Base-by-base conservation (phyloP, 1,139 yeast species). In the Trichomonascaceae sp. region DNA sequence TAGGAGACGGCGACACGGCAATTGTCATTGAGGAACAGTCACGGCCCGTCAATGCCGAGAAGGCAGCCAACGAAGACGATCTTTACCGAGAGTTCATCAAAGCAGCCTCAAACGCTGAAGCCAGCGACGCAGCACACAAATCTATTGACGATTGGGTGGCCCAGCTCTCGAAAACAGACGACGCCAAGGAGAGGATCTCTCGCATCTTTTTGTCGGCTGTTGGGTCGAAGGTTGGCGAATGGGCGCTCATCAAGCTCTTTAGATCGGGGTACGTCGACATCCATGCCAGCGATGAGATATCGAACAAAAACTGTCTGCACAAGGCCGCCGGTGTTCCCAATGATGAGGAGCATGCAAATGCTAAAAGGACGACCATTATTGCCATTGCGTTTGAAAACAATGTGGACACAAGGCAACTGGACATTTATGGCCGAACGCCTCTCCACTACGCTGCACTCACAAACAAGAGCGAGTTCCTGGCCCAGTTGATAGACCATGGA, bases 351-450 rank as follows among this genome's bases (percentile, higher is more conserved):
- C n/a, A n/a, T n/a, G 45, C 47, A 5, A 39, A 49, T 4, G 50
- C 56, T 14, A 27, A 30, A 16, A 28, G 35, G 11, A 20, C 35
- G 15, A 51, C 56, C 45, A 50, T 66, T 33, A 47, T 69, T 32
- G 48, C 59, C 26, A 48, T 65, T 16, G 61, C 61, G 16, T 43
- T 58, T 13, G 34, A 43, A 1, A 38, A 48, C 25, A 38, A 47
- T 5, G 59, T 60, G 11, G 60, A 59, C 37, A 57, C 60, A 3
- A 56, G 64, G 4, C 55, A 64, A 16, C 63, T 60, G 37, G 92
- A 79, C 49, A 67, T 69, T 29, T 76, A 80, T 45, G 94, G 93
- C 3, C 68, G 92, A 45, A 76, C 78, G 2, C 87, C 97, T 27
- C 59, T 89, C 11, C 97, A 89, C 55, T 84, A 87, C 52, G 93